Conservation (phyloP, 148 eudicot species). For the Cornus florida region DNA sequence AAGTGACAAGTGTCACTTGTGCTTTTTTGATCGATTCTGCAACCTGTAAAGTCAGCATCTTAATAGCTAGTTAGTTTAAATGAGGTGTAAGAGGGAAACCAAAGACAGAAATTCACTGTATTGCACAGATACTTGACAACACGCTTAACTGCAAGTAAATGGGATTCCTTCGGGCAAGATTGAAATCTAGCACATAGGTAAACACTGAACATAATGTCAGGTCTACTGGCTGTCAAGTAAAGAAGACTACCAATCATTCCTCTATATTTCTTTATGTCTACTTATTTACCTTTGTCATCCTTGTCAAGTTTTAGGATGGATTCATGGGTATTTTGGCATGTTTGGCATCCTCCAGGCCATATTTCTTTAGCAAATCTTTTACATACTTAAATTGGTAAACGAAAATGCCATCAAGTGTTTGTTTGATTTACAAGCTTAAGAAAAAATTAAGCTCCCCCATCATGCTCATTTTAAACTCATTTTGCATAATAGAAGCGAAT, state of each 20-base stretch:
- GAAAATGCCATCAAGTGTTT: too few species aligned
- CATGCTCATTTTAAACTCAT: too few species aligned
- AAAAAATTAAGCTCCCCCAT: too few species aligned
- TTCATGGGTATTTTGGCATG: too few species aligned
- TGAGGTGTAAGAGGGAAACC: background rate
- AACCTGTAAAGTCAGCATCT: background rate
- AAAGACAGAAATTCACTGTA: background rate
- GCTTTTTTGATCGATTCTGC: background rate
- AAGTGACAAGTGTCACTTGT: background rate
- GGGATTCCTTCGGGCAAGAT: background rate
- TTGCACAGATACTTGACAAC: background rate
- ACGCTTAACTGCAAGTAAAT: background rate
- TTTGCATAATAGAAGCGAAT: too few species aligned
- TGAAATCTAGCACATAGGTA: constrained; percentile 19
- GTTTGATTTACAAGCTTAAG: too few species aligned
- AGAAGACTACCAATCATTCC: constrained; percentile 11
- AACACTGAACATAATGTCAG: constrained; percentile 13
- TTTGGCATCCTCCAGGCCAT: too few species aligned
- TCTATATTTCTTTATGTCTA: background rate
- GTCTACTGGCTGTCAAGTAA: too few species aligned
- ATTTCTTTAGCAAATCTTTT: too few species aligned
- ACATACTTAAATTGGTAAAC: too few species aligned
- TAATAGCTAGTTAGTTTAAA: background rate
- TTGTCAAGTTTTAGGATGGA: too few species aligned
- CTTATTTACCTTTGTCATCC: background rate